A percentile compares a stretch with the other conserved stretches of the same genome.
phyloP scores from a whole-genome alignment of 2,329 filamentous ascomycete species.

The Aspergillus fijiensis region DNA sequence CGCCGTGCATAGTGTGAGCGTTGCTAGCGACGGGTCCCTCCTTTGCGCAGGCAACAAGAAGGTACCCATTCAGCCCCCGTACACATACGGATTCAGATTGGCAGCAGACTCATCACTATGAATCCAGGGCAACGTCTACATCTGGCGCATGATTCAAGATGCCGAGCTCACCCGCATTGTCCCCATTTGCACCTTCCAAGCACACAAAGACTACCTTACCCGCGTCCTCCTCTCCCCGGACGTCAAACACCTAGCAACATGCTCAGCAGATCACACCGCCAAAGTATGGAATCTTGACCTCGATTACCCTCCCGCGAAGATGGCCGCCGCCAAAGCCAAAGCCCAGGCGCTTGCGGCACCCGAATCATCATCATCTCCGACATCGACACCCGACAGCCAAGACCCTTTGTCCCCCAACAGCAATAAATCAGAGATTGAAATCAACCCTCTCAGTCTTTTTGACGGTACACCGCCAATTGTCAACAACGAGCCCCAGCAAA shows the following conservation, averaged over 20 bases:
- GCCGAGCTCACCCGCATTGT: slow-evolving; percentile 80
- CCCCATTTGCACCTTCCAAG: slow-evolving; percentile 83
- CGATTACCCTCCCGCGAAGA: slow-evolving; percentile 48
- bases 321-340: slow-evolving; percentile 27
- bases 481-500: slow-evolving; percentile 30
- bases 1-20: slow-evolving; percentile 88
- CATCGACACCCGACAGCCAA: slow-evolving; percentile 20
- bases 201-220: slow-evolving; percentile 90
- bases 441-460: slow-evolving; percentile 28
- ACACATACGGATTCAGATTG: background rate
- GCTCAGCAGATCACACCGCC: slow-evolving; percentile 88
- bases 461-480: slow-evolving; percentile 26
- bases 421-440: slow-evolving; percentile 18
- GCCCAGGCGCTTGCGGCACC: slow-evolving; percentile 16
- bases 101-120: background rate
- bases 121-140: slow-evolving; percentile 84
- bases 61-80: slow-evolving; percentile 48
- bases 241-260: slow-evolving; percentile 90
- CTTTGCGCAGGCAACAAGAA: slow-evolving; percentile 91
- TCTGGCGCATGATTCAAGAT: slow-evolving; percentile 88
- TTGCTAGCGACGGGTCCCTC: slow-evolving; percentile 89
- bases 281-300: slow-evolving; percentile 94
- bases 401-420: slow-evolving; percentile 22
- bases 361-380: slow-evolving; percentile 19
- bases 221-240: slow-evolving; percentile 88